Conservation (phyloP, 495 filamentous ascomycete species). For the Penicillium salamii region DNA sequence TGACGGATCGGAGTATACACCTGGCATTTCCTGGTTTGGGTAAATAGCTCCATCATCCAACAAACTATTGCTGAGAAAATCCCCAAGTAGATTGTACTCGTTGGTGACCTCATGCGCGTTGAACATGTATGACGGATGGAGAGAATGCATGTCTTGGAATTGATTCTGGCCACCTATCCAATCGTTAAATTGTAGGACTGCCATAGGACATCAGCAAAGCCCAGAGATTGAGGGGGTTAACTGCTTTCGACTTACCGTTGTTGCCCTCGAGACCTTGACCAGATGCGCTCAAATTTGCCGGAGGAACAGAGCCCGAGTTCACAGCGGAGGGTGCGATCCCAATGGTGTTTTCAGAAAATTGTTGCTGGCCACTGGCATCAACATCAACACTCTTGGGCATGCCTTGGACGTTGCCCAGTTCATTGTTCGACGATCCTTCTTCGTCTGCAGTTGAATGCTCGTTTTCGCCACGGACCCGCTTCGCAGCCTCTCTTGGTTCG, state of each 20-base stretch:
- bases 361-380: conserved; percentile 43
- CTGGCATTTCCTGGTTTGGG: conserved; percentile 58
- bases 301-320: conserved; percentile 34
- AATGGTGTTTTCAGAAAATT: conserved; percentile 35
- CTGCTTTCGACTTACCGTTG: conserved; percentile 63
- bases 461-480: conserved; percentile 71
- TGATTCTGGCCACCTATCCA: conserved; percentile 74
- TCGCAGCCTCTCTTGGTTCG: conserved; percentile 79
- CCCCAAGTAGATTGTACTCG: conserved; percentile 93
- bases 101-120: conserved; percentile 89
- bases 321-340: conserved; percentile 32
- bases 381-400: conserved; percentile 41
- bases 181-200: conserved; percentile 64
- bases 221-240: conserved; percentile 5
- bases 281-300: conserved; percentile 30
- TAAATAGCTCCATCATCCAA: conserved; percentile 73
- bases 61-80: conserved; percentile 87
- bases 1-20: conserved; percentile 54
- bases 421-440: conserved; percentile 50
- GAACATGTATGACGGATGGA: conserved; percentile 94
- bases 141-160: conserved; percentile 90
- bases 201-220: conserved; percentile 25
- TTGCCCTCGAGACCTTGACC: conserved; percentile 52
- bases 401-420: conserved; percentile 35
- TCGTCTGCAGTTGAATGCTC: conserved; percentile 61